Evolutionary conservation across 176 grass and related monocot species (phyloP), one percentile per base, ranked within the genome.

Genomic region (Zoysia japonica): DNA sequence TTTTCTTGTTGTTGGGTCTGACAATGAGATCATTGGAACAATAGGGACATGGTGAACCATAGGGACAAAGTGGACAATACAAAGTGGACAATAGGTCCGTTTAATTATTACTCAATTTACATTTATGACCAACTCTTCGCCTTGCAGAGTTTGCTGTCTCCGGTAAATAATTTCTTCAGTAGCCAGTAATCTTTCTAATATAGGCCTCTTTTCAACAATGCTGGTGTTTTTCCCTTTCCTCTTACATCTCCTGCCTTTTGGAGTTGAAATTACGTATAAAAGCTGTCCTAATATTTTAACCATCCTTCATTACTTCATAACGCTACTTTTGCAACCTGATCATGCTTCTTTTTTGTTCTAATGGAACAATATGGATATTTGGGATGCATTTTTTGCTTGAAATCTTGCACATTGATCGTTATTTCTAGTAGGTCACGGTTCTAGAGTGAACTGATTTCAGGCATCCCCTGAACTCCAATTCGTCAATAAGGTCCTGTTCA

Each of bases 1-100:
- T 80, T 75, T 60, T 17, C 80, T 80, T 86, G 52, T 49, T 56
- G 50, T 68, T 86, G 84, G 77, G 9, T 75, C 77, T 15, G 72
- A 61, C 13, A 80, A 57, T 68, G 77, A 80, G 37, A 86, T 80
- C 43, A 86, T 9, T 66, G 5, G 49, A 14, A 28, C 28, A 28
- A 28, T 28, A 28, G 28, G 28, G 28, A 28, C 28, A 28, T 28
- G 28, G 28, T 28, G 28, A 28, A 28, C 28, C 28, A 28, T 28
- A 28, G 28, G 28, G 28, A 28, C 28, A 28, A 0, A 28, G 28
- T 28, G 28, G 28, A 28, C 28, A 28, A 28, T 28, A 28, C 28
- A 28, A 0, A 28, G 28, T 28, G 28, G 28, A 28, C 28, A 28
- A 28, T 28, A 28, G 28, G 28, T 28, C 28, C 28, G 28, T 28